Evolutionary conservation across 225 moss, liverwort and hornwort species (phyloP), one percentile per base, ranked within the genome.

Genomic region (Bryoerythrophyllum caledonicum): DNA sequence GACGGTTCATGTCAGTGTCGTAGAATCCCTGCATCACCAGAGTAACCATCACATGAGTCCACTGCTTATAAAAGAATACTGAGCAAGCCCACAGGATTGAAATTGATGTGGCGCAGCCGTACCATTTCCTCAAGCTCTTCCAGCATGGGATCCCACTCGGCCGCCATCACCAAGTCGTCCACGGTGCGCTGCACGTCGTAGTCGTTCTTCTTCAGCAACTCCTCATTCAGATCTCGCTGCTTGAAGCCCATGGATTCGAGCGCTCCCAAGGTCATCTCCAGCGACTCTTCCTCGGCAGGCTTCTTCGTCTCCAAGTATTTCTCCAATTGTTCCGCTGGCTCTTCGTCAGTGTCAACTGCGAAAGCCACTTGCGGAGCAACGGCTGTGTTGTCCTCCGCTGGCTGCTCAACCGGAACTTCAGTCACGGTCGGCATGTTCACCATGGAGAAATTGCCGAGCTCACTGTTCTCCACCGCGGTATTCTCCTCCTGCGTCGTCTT

Each of bases 121-220:
- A 93, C 96, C 97, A 99, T 99, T 79, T 94, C 97, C 68, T 99
- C 93, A 0, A 99, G 83, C 73, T 99, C 94, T 68, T 92, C 93
- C 14, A 99, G 78, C 84, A 99, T 93, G 0, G 95, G 93, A 80
- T 93, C 95, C 97, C 97, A 99, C 28, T 93, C 97, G 13, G 89
- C 91, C 67, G 83, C 93, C 70, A 82, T 84, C 19, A 91, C 86
- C 75, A 99, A 72, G 28, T 94, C 94, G 61, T 93, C 89, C 13
- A 95, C 79, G 7, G 95, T 99, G 35, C 82, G 89, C 27, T 91
- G 91, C 61, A 99, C 60, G 59, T 99, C 95, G 10, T 81, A 74
- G 8, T 87, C 81, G 32, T 99, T 99, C 65, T 84, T 99, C 69
- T 82, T 81, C 75, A 99, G 62, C 53, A 99, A 60, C 46, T 95